phyloP scores from a whole-genome alignment of 2,329 filamentous ascomycete genomes.

The Fusarium stilboides region DNA sequence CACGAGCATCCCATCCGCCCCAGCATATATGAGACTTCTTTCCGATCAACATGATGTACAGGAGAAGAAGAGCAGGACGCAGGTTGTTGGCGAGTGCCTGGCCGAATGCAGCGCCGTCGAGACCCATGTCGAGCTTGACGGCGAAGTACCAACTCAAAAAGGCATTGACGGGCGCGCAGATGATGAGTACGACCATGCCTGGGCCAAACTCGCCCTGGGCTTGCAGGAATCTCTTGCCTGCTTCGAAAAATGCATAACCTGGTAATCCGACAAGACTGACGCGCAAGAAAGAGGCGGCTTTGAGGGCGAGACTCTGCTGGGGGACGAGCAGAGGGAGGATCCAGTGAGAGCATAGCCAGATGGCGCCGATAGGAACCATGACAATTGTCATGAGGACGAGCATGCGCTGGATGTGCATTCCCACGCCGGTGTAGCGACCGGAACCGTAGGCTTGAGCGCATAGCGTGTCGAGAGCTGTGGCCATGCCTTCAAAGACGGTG shows the following conservation, averaged over 20 bases:
- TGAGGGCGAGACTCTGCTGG: slow-evolving; percentile 62
- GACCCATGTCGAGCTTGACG: slow-evolving; percentile 60
- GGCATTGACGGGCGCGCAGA: slow-evolving; percentile 65
- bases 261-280: slow-evolving; percentile 66
- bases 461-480: slow-evolving; percentile 49
- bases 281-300: slow-evolving; percentile 65
- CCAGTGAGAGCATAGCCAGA: slow-evolving; percentile 66
- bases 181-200: slow-evolving; percentile 63
- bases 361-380: slow-evolving; percentile 63
- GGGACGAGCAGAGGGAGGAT: slow-evolving; percentile 63
- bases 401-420: slow-evolving; percentile 70
- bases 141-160: slow-evolving; percentile 66
- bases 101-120: slow-evolving; percentile 67
- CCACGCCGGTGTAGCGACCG: slow-evolving; percentile 63
- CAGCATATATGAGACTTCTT: slow-evolving; percentile 52
- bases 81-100: slow-evolving; percentile 65
- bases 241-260: slow-evolving; percentile 69
- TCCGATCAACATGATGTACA: slow-evolving; percentile 62
- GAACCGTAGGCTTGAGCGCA: slow-evolving; percentile 52
- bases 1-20: slow-evolving; percentile 58
- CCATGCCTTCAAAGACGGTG: slow-evolving; percentile 57
- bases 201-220: slow-evolving; percentile 69
- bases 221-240: slow-evolving; percentile 69
- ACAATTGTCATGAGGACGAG: slow-evolving; percentile 63
- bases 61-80: slow-evolving; percentile 62